phyloP scores from a whole-genome alignment of 2,329 filamentous ascomycete genomes.

The Fusarium sp. region DNA sequence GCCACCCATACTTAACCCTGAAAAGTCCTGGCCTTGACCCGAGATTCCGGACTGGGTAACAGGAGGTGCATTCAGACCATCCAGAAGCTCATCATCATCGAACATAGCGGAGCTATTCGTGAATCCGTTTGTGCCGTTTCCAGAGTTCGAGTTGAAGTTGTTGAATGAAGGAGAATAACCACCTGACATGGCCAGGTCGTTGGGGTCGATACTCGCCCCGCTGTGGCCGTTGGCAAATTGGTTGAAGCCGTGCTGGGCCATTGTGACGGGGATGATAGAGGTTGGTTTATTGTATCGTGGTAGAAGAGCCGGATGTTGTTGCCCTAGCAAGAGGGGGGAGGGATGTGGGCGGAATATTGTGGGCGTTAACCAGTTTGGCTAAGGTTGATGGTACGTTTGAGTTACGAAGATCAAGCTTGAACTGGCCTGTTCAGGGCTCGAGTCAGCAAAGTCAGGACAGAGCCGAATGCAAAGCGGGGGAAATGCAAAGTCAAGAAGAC shows the following conservation, averaged over 20 bases:
- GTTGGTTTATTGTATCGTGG: conserved; percentile 8
- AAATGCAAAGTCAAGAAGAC: conserved; percentile 18
- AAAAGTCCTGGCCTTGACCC: conserved; percentile 65
- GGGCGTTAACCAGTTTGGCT: conserved; percentile 36
- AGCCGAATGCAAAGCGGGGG: conserved; percentile 26
- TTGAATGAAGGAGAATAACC: conserved; percentile 68
- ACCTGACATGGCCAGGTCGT: conserved; percentile 77
- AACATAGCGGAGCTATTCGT: conserved; percentile 81
- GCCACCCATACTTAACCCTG: conserved; percentile 63
- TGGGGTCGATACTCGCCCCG: conserved; percentile 78
- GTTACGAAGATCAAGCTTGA: conserved; percentile 22
- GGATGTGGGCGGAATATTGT: conserved; percentile 39
- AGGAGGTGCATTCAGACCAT: conserved; percentile 69
- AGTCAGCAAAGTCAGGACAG: conserved; percentile 31
- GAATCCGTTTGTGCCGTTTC: conserved; percentile 74
- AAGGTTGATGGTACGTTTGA: conserved; percentile 26
- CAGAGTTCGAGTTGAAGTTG: conserved; percentile 64
- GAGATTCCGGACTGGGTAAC: conserved; percentile 62
- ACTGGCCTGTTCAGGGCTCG: conserved; percentile 27
- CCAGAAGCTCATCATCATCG: conserved; percentile 87
- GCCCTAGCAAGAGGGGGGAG: conserved; percentile 32
- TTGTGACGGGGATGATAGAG: conserved; percentile 42
- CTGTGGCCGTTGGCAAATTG: conserved; percentile 65
- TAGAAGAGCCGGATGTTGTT: conserved; percentile 30
- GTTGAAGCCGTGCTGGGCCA: conserved; percentile 66